Conservation (phyloP, 495 filamentous ascomycete species). For the Hypoxylon fuscum region DNA sequence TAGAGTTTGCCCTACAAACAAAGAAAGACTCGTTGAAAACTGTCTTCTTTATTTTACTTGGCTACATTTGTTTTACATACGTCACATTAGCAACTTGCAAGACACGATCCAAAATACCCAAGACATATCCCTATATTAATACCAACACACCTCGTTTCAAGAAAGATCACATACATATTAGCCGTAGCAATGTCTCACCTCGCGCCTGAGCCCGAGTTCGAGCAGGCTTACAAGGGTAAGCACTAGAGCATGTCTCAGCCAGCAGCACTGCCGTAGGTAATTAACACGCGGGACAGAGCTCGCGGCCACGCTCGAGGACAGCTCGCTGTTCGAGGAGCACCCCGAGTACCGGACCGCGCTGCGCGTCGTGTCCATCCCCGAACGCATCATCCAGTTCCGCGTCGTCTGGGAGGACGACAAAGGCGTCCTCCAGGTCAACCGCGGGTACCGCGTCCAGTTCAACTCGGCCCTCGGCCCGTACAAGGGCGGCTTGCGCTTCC, state of each 20-base stretch:
- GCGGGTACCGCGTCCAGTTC: constrained; percentile 97
- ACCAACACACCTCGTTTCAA: constrained; percentile 3
- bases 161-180: constrained; percentile 7
- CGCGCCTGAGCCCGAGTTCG: constrained; percentile 92
- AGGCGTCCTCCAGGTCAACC: constrained; percentile 89
- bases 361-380: constrained; percentile 86
- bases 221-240: constrained; percentile 97
- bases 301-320: constrained; percentile 90
- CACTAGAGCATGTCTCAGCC: background rate
- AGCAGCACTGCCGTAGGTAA: background rate
- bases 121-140: constrained; percentile 3
- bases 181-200: constrained; percentile 78
- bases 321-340: constrained; percentile 89
- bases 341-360: constrained; percentile 94
- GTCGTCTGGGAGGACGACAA: constrained; percentile 97
- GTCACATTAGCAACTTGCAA: constrained; percentile 11
- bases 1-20: background rate
- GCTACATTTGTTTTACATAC: background rate
- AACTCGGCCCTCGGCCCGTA: constrained; percentile 98
- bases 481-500: constrained; percentile 97
- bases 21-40: constrained; percentile 7
- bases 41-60: background rate
- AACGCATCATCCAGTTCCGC: constrained; percentile 97
- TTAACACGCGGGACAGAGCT: constrained; percentile 70
- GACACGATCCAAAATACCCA: constrained; percentile 24